phyloP scores from a whole-genome alignment of 768 basidiomycete species.

The Rossbeevera mucosa region DNA sequence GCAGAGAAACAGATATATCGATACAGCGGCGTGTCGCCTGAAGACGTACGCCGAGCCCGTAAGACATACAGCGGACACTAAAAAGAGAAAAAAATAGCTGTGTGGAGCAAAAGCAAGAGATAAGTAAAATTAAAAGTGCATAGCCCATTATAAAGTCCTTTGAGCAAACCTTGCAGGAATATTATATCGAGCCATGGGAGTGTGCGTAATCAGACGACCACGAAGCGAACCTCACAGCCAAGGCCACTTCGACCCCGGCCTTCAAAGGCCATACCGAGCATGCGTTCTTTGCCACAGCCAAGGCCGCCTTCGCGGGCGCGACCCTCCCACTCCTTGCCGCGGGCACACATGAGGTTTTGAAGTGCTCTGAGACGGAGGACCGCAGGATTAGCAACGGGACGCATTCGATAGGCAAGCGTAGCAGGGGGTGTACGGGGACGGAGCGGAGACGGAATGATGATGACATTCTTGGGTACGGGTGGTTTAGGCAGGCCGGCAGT shows the following conservation, averaged over 20 bases:
- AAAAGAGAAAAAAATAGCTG: background rate
- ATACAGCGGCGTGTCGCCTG: constrained; percentile 20
- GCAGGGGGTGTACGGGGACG: constrained; percentile 35
- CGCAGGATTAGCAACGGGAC: constrained; percentile 58
- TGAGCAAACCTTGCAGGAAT: constrained; percentile 7
- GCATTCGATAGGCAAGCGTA: constrained; percentile 41
- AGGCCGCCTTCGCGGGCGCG: constrained; percentile 45
- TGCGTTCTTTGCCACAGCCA: constrained; percentile 53
- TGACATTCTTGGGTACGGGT: constrained; percentile 32
- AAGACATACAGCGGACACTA: constrained; percentile 3
- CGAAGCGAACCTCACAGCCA: constrained; percentile 37
- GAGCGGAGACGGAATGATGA: constrained; percentile 40
- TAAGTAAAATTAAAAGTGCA: constrained; percentile 32
- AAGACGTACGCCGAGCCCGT: constrained; percentile 2
- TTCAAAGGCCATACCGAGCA: constrained; percentile 58
- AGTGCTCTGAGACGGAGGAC: constrained; percentile 57
- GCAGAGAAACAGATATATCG: constrained; percentile 18
- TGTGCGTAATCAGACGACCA: constrained; percentile 23
- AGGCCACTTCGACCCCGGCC: constrained; percentile 55
- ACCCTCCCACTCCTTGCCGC: constrained; percentile 46
- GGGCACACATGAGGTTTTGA: constrained; percentile 47
- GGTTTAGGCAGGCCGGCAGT: constrained; percentile 25
- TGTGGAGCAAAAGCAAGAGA: constrained; percentile 4
- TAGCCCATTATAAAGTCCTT: constrained; percentile 28
- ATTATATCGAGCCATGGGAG: constrained; percentile 1